A percentile compares a stretch with the other conserved stretches of the same genome.
Evolutionary conservation across 768 basidiomycete genomes (phyloP).

Genomic region (Stropharia rugosoannulata): DNA sequence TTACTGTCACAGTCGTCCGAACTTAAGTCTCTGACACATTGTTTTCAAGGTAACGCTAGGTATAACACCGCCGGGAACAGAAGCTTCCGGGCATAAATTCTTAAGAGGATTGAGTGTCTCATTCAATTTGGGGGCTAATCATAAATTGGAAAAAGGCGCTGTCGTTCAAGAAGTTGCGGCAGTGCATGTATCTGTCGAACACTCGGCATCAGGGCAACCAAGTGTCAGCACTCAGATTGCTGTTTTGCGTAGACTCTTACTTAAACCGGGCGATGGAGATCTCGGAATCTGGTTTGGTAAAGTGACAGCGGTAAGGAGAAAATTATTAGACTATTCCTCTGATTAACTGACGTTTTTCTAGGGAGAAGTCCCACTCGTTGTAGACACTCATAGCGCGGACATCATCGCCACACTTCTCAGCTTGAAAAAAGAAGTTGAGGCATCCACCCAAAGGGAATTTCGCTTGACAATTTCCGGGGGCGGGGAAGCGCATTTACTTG

Average conservation of each 20-base stretch:
- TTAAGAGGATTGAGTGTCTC: slow-evolving; percentile 63
- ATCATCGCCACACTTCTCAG: slow-evolving; percentile 75
- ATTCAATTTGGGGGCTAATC: slow-evolving; percentile 59
- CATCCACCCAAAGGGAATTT: slow-evolving; percentile 38
- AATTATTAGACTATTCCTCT: background rate
- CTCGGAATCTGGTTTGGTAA: slow-evolving; percentile 45
- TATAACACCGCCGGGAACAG: slow-evolving; percentile 51
- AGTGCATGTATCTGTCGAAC: slow-evolving; percentile 63
- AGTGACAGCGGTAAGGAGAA: slow-evolving; percentile 37
- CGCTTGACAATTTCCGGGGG: slow-evolving; percentile 65
- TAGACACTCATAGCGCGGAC: slow-evolving; percentile 77
- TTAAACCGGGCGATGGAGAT: slow-evolving; percentile 36
- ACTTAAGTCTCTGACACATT: background rate
- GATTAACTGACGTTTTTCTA: slow-evolving; percentile 18
- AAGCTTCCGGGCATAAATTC: slow-evolving; percentile 41
- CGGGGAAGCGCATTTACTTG: slow-evolving; percentile 67
- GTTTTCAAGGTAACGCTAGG: slow-evolving; percentile 49
- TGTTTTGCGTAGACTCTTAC: slow-evolving; percentile 63
- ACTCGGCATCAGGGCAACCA: slow-evolving; percentile 33
- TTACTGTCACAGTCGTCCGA: background rate
- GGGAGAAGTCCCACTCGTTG: slow-evolving; percentile 74
- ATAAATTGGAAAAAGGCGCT: slow-evolving; percentile 61
- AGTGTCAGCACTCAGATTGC: slow-evolving; percentile 86
- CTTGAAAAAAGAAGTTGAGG: slow-evolving; percentile 65
- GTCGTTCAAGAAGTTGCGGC: slow-evolving; percentile 63